phyloP scores from a whole-genome alignment of 495 filamentous ascomycete species.

The Terfezia boudieri region DNA sequence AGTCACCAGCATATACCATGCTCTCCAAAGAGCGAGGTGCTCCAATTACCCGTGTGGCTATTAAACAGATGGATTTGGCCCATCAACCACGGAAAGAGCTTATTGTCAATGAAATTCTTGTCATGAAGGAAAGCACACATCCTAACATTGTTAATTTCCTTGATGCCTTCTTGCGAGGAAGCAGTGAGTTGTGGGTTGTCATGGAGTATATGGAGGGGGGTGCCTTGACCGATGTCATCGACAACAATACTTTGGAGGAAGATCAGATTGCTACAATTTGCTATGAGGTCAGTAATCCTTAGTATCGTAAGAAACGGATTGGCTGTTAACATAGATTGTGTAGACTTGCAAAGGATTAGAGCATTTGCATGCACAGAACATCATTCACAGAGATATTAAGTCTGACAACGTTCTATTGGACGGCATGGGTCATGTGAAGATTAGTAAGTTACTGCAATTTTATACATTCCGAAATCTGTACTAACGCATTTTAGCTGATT shows the following conservation, averaged over 20 bases:
- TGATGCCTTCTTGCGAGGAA: constrained; percentile 85
- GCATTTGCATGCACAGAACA: constrained; percentile 82
- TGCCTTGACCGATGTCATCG: constrained; percentile 92
- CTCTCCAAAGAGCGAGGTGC: constrained; percentile 4
- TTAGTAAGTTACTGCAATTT: constrained; percentile 40
- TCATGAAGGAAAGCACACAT: constrained; percentile 92
- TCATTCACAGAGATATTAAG: constrained; percentile 99
- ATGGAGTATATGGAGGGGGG: constrained; percentile 99
- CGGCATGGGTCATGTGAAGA: constrained; percentile 86
- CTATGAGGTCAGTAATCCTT: constrained; percentile 44
- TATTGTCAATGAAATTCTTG: constrained; percentile 97
- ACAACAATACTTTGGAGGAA: constrained; percentile 85
- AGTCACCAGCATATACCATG: constrained; percentile 13
- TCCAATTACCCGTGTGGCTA: constrained; percentile 52
- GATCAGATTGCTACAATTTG: constrained; percentile 97
- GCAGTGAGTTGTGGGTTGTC: constrained; percentile 92
- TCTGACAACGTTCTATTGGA: constrained; percentile 93
- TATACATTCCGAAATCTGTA: constrained; percentile 18
- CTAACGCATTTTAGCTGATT: constrained; percentile 44
- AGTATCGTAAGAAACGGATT: not conserved
- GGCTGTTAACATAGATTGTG: not conserved
- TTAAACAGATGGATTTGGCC: constrained; percentile 98
- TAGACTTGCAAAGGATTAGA: constrained; percentile 90
- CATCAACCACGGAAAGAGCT: constrained; percentile 95
- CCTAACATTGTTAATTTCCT: constrained; percentile 98